Evolutionary conservation across 2,329 filamentous ascomycete genomes (phyloP), one percentile per base, ranked within the genome.

Genomic region (Monascus ruber): DNA sequence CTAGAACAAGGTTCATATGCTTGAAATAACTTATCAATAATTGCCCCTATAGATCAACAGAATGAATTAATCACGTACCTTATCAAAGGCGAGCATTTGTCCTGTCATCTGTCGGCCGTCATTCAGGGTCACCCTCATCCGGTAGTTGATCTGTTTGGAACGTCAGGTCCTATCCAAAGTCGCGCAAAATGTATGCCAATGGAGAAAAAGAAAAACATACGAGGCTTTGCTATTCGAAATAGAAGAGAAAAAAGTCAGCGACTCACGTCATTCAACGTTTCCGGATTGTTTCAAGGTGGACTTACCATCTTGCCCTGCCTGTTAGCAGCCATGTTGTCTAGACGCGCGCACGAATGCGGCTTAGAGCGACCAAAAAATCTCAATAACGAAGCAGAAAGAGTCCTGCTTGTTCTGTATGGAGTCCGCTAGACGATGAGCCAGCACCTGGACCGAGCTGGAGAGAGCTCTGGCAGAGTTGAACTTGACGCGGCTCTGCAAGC

Each of bases 271-370:
- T 74, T 64, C 10, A 51, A 54, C 57, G 58, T 49, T 64, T 66
- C 54, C 39, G 47, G 42, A 51, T 54, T 55, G 52, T 55, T 48
- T 48, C 45, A 46, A 46, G 45, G 47, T 49, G 40, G 42, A 80
- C 85, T 76, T 73, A 96, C 91, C 91, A 98, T 96, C 77, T 98
- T 96, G 70, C 91, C 91, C 70, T 95, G 88, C 69, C 94, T 94
- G 77, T 94, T 89, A 47, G 65, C 57, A 62, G 81, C 77, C 79
- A 65, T 79, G 60, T 34, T 51, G 45, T 47, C 52, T 45, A 38
- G 33, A 40, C 45, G 49, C 52, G 65, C 65, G 63, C 65, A 65
- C 64, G 60, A 60, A 58, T 65, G 65, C 65, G 65, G 63, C 65
- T 66, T 62, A 40, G 42, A 39, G 33, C 34, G 40, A 42, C 47